phyloP scores from a whole-genome alignment of 2,329 filamentous ascomycete species.

The Fusarium begoniae region DNA sequence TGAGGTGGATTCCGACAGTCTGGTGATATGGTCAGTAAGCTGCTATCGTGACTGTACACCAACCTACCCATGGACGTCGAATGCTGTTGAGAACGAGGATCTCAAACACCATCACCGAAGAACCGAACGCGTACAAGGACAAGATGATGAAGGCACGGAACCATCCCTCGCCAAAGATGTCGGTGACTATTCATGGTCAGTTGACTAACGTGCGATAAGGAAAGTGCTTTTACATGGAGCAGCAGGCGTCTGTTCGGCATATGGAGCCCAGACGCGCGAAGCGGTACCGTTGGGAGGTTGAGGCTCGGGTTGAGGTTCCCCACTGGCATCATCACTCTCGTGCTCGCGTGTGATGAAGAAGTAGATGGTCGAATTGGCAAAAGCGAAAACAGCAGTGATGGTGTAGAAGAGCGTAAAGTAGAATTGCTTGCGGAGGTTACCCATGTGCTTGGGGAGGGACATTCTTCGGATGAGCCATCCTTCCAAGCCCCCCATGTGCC shows the following conservation, averaged over 20 bases:
- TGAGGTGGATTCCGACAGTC: conserved; percentile 56
- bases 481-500: conserved; percentile 49
- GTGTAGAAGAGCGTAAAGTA: conserved; percentile 63
- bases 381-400: conserved; percentile 55
- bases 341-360: conserved; percentile 54
- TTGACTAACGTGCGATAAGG: conserved; percentile 16
- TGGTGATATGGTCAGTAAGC: conserved; percentile 39
- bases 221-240: conserved; percentile 37
- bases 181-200: conserved; percentile 52
- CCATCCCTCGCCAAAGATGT: conserved; percentile 58
- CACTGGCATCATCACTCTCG: conserved; percentile 23
- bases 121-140: conserved; percentile 56
- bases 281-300: conserved; percentile 10
- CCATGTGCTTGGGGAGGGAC: conserved; percentile 56
- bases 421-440: conserved; percentile 54
- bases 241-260: conserved; percentile 8
- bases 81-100: conserved; percentile 62
- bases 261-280: conserved; percentile 9
- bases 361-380: conserved; percentile 62
- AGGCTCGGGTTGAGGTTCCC: conserved; percentile 12
- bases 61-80: conserved; percentile 58
- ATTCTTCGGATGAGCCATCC: conserved; percentile 51
- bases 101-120: conserved; percentile 56
- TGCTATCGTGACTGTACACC: too few species aligned
- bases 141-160: conserved; percentile 58